Base-by-base conservation (phyloP, 139 green algal species). In the Chlorella sp. region DNA sequence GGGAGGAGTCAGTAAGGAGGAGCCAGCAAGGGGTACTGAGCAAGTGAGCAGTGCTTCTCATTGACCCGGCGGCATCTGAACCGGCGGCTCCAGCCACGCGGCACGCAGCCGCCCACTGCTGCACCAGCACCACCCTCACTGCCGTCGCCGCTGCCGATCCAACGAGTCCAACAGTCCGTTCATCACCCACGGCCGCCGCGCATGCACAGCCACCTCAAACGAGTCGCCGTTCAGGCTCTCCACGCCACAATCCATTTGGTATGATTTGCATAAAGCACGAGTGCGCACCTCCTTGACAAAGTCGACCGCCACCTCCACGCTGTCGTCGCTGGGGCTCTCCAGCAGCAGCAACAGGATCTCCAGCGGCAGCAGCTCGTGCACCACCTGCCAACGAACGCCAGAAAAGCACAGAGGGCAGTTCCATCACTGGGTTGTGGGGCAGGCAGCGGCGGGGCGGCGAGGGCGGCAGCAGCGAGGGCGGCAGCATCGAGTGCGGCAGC, bases 281-380 rank as follows among this genome's bases (percentile, higher is more conserved):
- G 28, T 7, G 19, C 75, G 2, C 75, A 73, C 76, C 64, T 87
- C 84, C n/a, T 89, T 95, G 30, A 92, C 83, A 73, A 98, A 95
- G 34, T 92, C 90, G 24, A 94, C 89, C 13, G 93, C 93, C 82
- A 98, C 89, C 92, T 99, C 97, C 73, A 99, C 96, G 32, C 89
- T 91, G 90, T 99, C 97, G 58, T 98, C 94, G 46, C 91, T 93
- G 70, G 97, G 97, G 28, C 85, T 91, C 80, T 98, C 94, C 80
- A 99, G 92, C 89, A 99, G 92, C 74, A 99, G 86, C 79, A 97
- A 93, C 22, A 98, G 87, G 40, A 99, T 88, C 92, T 99, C 94
- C 44, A 99, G 91, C 0, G 94, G 94, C 62, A 99, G 80, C 51
- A 98, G 80, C 90, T 98, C 95, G 90, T 97, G 91, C 13, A 83